A percentile compares a stretch with the other conserved stretches of the same genome.
Evolutionary conservation across 2,329 filamentous ascomycete genomes (phyloP).

Genomic region (Trichoderma sp.): DNA sequence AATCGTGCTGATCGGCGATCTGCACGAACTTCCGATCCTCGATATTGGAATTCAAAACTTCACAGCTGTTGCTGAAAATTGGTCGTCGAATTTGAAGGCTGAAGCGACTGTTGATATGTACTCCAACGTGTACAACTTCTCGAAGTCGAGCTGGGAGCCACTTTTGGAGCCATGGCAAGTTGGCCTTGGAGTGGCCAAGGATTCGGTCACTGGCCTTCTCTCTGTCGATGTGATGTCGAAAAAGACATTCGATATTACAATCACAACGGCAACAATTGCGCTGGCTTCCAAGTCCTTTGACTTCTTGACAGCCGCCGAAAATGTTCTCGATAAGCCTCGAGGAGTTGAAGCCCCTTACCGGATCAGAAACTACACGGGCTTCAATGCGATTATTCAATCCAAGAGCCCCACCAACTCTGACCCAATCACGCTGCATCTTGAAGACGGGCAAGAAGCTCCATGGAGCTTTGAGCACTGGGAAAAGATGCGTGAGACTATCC

Average conservation of each 20-base stretch:
- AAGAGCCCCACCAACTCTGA: conserved; percentile 64
- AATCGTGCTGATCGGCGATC: conserved; percentile 88
- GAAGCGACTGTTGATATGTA: conserved; percentile 92
- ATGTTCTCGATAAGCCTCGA: conserved; percentile 88
- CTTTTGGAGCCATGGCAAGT: conserved; percentile 94
- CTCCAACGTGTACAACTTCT: conserved; percentile 97
- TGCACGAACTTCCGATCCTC: conserved; percentile 91
- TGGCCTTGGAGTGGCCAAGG: conserved; percentile 82
- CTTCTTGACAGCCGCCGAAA: conserved; percentile 79
- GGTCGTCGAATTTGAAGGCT: conserved; percentile 82
- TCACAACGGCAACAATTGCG: conserved; percentile 92
- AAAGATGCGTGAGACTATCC: conserved; percentile 89
- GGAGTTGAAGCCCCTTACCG: conserved; percentile 89
- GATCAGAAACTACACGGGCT: conserved; percentile 93
- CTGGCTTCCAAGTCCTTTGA: conserved; percentile 88
- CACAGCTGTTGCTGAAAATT: conserved; percentile 78
- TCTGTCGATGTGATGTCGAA: conserved; percentile 84
- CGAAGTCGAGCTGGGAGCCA: conserved; percentile 97
- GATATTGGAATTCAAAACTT: conserved; percentile 94
- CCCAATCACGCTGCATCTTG: conserved; percentile 69
- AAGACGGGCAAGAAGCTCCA: conserved; percentile 84
- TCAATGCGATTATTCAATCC: conserved; percentile 80
- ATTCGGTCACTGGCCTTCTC: conserved; percentile 69
- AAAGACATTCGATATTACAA: conserved; percentile 84
- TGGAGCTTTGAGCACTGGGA: conserved; percentile 98